Evolutionary conservation across 1,284 basidiomycete genomes (phyloP).

Genomic region (Apiotrichum brassicae): DNA sequence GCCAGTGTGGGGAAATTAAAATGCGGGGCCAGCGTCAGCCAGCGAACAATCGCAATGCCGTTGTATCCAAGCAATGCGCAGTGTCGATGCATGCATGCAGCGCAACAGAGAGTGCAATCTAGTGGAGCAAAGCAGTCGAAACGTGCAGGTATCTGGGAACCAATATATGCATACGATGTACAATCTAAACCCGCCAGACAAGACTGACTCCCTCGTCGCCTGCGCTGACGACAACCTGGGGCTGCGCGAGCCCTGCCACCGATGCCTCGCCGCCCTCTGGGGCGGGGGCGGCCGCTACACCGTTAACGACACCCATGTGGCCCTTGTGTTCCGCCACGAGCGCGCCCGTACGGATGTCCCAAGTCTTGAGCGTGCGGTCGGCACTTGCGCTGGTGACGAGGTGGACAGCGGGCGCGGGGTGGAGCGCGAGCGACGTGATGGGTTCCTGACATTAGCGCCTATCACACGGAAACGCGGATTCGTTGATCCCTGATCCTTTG

Average conservation of each 20-base stretch:
- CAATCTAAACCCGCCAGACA: constrained; percentile 52
- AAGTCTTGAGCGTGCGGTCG: constrained; percentile 79
- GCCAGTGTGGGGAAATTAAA: too few relatives aligned
- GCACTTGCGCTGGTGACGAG: constrained; percentile 76
- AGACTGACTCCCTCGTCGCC: constrained; percentile 79
- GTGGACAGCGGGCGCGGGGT: constrained; percentile 61
- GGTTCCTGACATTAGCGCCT: constrained; percentile 58
- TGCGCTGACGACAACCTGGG: constrained; percentile 63
- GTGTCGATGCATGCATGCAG: too few relatives aligned
- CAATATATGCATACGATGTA: constrained; percentile 4
- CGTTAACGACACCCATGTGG: constrained; percentile 73
- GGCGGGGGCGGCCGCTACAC: constrained; percentile 58
- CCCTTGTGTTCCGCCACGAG: constrained; percentile 75
- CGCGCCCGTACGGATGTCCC: constrained; percentile 82
- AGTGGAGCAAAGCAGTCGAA: too few relatives aligned
- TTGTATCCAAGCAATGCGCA: too few relatives aligned
- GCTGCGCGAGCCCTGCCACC: constrained; percentile 15
- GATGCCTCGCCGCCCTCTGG: constrained; percentile 39
- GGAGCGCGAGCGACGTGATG: constrained; percentile 70
- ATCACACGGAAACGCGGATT: neutral
- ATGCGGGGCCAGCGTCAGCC: too few relatives aligned
- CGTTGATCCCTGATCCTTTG: too few relatives aligned
- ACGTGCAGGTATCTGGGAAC: too few relatives aligned
- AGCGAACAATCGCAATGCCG: too few relatives aligned
- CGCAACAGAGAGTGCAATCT: too few relatives aligned